These are phyloP conservation scores for Physaria fendleri DNA, from an alignment of 345 rosid species.

Conservation along the genomic window DNA sequence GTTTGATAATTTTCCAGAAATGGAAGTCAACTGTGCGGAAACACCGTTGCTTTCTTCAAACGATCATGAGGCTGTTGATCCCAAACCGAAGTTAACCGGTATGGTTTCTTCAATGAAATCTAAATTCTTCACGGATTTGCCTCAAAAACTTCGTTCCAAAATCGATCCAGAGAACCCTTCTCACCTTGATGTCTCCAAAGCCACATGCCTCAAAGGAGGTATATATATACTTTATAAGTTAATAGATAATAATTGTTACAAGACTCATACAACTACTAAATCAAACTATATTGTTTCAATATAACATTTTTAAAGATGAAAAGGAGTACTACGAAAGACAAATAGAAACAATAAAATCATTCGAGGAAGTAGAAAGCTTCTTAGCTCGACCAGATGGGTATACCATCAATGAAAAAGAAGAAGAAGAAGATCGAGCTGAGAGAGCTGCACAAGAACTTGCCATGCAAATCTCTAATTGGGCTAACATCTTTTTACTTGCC, in stretches of 20 bases:
- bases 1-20: not conserved
- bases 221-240: not conserved
- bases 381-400: slow-evolving; percentile 26
- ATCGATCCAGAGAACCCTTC: slow-evolving; percentile 54
- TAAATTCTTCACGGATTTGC: slow-evolving; percentile 52
- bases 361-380: slow-evolving; percentile 59
- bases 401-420: slow-evolving; percentile 23
- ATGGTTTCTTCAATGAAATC: slow-evolving; percentile 26
- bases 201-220: slow-evolving; percentile 50
- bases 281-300: not conserved
- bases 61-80: not conserved
- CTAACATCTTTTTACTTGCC: slow-evolving; percentile 61
- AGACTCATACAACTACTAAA: not conserved
- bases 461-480: slow-evolving; percentile 73
- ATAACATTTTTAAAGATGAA: slow-evolving; percentile 39
- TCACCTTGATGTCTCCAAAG: slow-evolving; percentile 42
- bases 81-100: not conserved
- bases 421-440: slow-evolving; percentile 37
- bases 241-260: not conserved
- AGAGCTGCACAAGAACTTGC: slow-evolving; percentile 52
- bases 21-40: slow-evolving; percentile 24
- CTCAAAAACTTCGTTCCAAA: slow-evolving; percentile 50
- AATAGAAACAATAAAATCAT: slow-evolving; percentile 61
- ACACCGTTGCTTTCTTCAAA: slow-evolving; percentile 28
- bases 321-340: slow-evolving; percentile 73